phyloP scores from a whole-genome alignment of 805 yeast genomes.

The Candida sphagnicola region DNA sequence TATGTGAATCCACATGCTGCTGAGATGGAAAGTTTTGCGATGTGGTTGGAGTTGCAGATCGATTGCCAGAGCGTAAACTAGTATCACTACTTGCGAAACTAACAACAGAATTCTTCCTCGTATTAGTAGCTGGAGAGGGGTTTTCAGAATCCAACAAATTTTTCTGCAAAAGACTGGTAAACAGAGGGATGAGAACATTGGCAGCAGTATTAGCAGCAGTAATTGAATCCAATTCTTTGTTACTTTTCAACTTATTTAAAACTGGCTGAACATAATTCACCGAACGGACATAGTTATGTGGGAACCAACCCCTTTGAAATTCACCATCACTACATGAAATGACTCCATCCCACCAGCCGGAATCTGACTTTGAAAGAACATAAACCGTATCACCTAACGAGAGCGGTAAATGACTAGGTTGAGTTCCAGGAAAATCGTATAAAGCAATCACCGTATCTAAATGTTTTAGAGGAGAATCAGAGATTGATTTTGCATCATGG shows the following conservation, averaged over 20 bases:
- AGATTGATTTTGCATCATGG: conserved; percentile 16
- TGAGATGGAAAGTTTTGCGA: conserved; percentile 1
- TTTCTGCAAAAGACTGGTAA: conserved; percentile 34
- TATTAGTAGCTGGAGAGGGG: conserved; percentile 27
- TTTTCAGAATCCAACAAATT: conserved; percentile 30
- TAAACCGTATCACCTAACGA: conserved; percentile 65
- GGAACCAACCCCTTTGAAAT: conserved; percentile 79
- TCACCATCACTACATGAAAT: conserved; percentile 31
- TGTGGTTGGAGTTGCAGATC: conserved; percentile 5
- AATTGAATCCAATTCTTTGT: conserved; percentile 38
- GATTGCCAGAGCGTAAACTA: conserved; percentile 21
- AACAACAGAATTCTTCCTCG: conserved; percentile 46
- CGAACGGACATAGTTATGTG: conserved; percentile 55
- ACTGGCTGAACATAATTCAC: conserved; percentile 42
- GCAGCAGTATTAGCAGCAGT: conserved; percentile 47
- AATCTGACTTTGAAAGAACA: conserved; percentile 58
- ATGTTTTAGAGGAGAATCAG: conserved; percentile 28
- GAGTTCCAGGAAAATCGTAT: conserved; percentile 52
- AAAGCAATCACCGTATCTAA: conserved; percentile 58
- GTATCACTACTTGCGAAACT: conserved; percentile 47
- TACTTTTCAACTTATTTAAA: conserved; percentile 31
- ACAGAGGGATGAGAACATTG: conserved; percentile 40
- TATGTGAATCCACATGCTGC: neutral
- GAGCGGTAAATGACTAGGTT: conserved; percentile 49
- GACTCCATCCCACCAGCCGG: conserved; percentile 91